Percentiles rank a stretch among this genome's conserved stretches.
phyloP scores from a whole-genome alignment of 495 filamentous ascomycete species.

The Daldinia vernicosa region DNA sequence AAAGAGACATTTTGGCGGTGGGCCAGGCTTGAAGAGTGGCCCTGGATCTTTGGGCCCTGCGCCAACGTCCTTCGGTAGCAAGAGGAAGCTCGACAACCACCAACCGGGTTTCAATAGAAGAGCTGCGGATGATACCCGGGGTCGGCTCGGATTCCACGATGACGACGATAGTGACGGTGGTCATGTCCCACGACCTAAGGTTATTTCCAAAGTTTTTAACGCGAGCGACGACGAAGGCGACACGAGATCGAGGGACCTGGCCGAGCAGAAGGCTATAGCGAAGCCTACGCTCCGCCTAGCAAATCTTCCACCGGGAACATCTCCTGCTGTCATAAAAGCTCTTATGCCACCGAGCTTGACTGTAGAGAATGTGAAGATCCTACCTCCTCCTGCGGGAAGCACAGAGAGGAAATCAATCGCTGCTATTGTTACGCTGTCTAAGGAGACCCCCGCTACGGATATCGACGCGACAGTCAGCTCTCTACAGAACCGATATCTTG shows the following conservation, averaged over 20 bases:
- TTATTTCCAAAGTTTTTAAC: slow-evolving; percentile 54
- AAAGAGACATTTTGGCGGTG: slow-evolving; percentile 55
- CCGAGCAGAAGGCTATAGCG: slow-evolving; percentile 76
- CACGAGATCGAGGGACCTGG: slow-evolving; percentile 47
- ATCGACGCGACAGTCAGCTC: slow-evolving; percentile 82
- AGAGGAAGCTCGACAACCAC: slow-evolving; percentile 56
- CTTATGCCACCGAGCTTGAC: slow-evolving; percentile 72
- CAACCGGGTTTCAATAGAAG: slow-evolving; percentile 42
- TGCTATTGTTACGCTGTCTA: slow-evolving; percentile 85
- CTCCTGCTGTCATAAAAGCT: slow-evolving; percentile 75
- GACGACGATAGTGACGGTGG: slow-evolving; percentile 46
- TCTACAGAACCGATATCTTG: slow-evolving; percentile 87
- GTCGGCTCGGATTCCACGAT: slow-evolving; percentile 51
- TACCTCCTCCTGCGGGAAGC: slow-evolving; percentile 56
- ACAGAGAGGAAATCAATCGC: slow-evolving; percentile 79
- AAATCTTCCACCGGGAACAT: slow-evolving; percentile 69
- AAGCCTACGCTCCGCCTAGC: slow-evolving; percentile 87
- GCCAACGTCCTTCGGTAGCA: slow-evolving; percentile 60
- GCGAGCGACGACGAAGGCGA: slow-evolving; percentile 58
- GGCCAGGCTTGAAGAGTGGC: slow-evolving; percentile 65
- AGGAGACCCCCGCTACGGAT: slow-evolving; percentile 83
- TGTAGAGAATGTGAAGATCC: slow-evolving; percentile 80
- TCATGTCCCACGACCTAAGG: slow-evolving; percentile 33
- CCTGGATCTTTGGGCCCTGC: slow-evolving; percentile 78
- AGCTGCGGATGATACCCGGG: slow-evolving; percentile 46